These are phyloP conservation scores for Citrus mangshanensis DNA, from an alignment of 345 rosid genomes.

Conservation along the genomic window DNA sequence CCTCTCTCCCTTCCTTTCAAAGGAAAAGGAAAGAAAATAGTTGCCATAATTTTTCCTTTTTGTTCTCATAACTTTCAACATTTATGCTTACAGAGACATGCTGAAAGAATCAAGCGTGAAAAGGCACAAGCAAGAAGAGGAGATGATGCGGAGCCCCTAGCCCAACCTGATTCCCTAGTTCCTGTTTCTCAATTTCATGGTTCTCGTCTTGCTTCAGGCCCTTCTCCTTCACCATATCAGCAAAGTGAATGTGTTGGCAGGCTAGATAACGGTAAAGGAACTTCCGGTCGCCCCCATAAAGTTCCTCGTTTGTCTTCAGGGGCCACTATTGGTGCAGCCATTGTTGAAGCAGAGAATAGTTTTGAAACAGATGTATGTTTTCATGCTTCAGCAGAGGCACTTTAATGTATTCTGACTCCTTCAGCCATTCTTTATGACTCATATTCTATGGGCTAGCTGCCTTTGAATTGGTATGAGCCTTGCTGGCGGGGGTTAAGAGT, in stretches of 20 bases:
- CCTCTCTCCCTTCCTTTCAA: not conserved
- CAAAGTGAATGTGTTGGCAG: conserved; percentile 9
- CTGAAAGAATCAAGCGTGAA: conserved; percentile 64
- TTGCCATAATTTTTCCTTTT: not conserved
- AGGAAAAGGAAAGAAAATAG: not conserved
- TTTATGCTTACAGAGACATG: conserved; percentile 58
- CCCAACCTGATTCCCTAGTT: conserved; percentile 60
- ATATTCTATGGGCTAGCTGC: conserved; percentile 33
- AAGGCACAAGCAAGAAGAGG: conserved; percentile 56
- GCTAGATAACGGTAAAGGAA: conserved; percentile 27
- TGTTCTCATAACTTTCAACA: not conserved
- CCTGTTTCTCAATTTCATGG: conserved; percentile 70
- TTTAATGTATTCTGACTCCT: conserved; percentile 40
- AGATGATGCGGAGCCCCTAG: conserved; percentile 55
- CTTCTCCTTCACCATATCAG: conserved; percentile 77
- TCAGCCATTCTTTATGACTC: conserved; percentile 38
- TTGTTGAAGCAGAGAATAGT: conserved; percentile 70
- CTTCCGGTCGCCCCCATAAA: conserved; percentile 38
- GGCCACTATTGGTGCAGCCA: conserved; percentile 64
- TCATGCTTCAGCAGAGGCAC: conserved; percentile 41
- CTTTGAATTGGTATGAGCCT: conserved; percentile 47
- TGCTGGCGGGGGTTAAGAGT: conserved; percentile 47
- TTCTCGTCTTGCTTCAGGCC: conserved; percentile 90
- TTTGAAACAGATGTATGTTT: conserved; percentile 81
- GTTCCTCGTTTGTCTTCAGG: conserved; percentile 48